These are phyloP conservation scores for Tuber magnatum DNA, from an alignment of 495 filamentous ascomycete genomes.

Conservation along the genomic window DNA sequence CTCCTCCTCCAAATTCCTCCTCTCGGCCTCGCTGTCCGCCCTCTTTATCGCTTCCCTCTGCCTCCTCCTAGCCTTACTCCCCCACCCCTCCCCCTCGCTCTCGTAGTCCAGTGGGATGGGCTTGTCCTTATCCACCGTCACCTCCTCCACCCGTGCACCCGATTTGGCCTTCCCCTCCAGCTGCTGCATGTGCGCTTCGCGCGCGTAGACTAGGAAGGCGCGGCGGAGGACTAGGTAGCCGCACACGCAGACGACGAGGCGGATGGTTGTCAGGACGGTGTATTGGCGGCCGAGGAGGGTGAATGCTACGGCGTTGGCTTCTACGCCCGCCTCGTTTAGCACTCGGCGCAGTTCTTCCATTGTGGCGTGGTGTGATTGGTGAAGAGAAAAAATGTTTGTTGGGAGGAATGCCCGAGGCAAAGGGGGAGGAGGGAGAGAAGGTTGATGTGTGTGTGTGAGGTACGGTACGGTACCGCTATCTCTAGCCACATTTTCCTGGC, in stretches of 20 bases:
- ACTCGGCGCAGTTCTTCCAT: slow-evolving; percentile 17
- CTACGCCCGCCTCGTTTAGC: slow-evolving; percentile 12
- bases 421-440: background rate
- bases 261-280: slow-evolving; percentile 20
- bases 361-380: background rate
- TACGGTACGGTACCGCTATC: background rate
- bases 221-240: slow-evolving; percentile 28
- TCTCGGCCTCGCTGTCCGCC: slow-evolving; percentile 25
- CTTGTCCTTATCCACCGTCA: slow-evolving; percentile 10
- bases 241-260: slow-evolving; percentile 29
- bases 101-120: slow-evolving; percentile 10
- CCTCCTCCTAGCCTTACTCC: slow-evolving; percentile 17
- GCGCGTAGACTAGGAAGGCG: slow-evolving; percentile 25
- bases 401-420: background rate
- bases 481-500: background rate
- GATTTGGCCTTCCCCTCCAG: slow-evolving; percentile 9
- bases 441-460: too few species aligned
- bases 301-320: slow-evolving; percentile 21
- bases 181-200: slow-evolving; percentile 24
- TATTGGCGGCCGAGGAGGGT: slow-evolving; percentile 23
- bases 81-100: slow-evolving; percentile 18
- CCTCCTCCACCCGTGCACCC: slow-evolving; percentile 10
- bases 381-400: background rate
- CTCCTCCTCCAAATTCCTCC: slow-evolving; percentile 17
- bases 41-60: slow-evolving; percentile 3